Conservation (phyloP, 306 rosid genomes). For the Corylus heterophylla region DNA sequence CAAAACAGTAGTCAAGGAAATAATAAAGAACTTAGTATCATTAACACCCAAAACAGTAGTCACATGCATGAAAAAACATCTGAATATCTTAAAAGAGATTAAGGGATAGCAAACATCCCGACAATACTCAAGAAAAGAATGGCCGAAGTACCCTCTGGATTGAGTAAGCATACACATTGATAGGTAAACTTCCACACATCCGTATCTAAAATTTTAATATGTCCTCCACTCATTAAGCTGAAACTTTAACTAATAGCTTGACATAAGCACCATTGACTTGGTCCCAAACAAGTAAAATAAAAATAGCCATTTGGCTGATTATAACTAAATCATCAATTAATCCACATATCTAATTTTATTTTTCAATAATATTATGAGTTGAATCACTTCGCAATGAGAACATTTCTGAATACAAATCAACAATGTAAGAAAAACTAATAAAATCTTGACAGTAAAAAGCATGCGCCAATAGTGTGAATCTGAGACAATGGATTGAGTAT, state of each 20-base stretch:
- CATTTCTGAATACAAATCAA: background rate
- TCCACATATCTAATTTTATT: background rate
- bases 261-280: background rate
- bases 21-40: background rate
- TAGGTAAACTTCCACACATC: constrained; percentile 9
- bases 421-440: background rate
- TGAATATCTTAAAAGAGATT: background rate
- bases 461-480: background rate
- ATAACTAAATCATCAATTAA: background rate
- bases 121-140: background rate
- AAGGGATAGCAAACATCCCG: constrained; percentile 6
- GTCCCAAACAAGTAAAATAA: background rate
- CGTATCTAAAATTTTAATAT: background rate
- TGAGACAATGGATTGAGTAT: background rate
- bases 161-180: background rate
- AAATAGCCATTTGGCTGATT: background rate
- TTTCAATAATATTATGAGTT: background rate
- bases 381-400: constrained; percentile 2
- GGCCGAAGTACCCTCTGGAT: background rate
- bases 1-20: too few relatives aligned
- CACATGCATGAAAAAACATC: constrained; percentile 5
- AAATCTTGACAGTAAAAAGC: background rate
- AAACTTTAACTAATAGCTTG: background rate
- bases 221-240: background rate
- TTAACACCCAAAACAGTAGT: background rate